These are phyloP conservation scores for Microdochium bolleyi DNA, from an alignment of 2,329 filamentous ascomycete genomes.

Conservation along the genomic window DNA sequence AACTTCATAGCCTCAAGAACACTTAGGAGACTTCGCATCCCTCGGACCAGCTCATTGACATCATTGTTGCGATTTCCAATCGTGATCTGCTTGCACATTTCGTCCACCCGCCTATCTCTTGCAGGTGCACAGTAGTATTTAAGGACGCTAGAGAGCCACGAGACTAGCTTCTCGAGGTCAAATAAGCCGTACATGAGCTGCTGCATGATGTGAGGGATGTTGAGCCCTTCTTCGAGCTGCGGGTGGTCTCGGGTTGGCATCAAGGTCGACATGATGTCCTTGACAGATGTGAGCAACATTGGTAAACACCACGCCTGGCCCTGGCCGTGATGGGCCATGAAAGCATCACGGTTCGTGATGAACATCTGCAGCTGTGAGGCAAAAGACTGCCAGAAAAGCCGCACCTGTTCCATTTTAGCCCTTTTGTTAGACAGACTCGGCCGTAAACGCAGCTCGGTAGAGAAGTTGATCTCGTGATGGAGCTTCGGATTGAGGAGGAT, in stretches of 20 bases:
- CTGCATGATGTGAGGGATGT: slow-evolving; percentile 83
- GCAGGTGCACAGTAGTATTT: slow-evolving; percentile 95
- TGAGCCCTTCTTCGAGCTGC: slow-evolving; percentile 74
- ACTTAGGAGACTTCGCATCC: slow-evolving; percentile 70
- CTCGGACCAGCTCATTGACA: slow-evolving; percentile 64
- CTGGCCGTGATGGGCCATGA: slow-evolving; percentile 38
- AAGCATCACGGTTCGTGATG: slow-evolving; percentile 39
- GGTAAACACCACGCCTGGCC: slow-evolving; percentile 60
- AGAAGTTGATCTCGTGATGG: slow-evolving; percentile 92
- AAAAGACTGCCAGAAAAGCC: slow-evolving; percentile 72
- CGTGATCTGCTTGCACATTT: slow-evolving; percentile 76
- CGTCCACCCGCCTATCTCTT: slow-evolving; percentile 83
- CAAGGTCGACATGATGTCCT: slow-evolving; percentile 80
- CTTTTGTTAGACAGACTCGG: slow-evolving; percentile 85
- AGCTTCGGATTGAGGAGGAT: slow-evolving; percentile 75
- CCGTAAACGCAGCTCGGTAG: slow-evolving; percentile 85
- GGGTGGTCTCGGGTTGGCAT: slow-evolving; percentile 80
- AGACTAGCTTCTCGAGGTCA: slow-evolving; percentile 73
- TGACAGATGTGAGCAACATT: slow-evolving; percentile 69
- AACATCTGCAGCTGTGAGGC: slow-evolving; percentile 46
- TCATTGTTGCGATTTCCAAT: slow-evolving; percentile 67
- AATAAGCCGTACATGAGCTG: slow-evolving; percentile 84
- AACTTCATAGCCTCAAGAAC: slow-evolving; percentile 96
- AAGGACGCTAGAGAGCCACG: slow-evolving; percentile 76
- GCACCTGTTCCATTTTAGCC: slow-evolving; percentile 70